These are phyloP conservation scores for Tuber magnatum DNA, from an alignment of 495 filamentous ascomycete species.

Conservation along the genomic window DNA sequence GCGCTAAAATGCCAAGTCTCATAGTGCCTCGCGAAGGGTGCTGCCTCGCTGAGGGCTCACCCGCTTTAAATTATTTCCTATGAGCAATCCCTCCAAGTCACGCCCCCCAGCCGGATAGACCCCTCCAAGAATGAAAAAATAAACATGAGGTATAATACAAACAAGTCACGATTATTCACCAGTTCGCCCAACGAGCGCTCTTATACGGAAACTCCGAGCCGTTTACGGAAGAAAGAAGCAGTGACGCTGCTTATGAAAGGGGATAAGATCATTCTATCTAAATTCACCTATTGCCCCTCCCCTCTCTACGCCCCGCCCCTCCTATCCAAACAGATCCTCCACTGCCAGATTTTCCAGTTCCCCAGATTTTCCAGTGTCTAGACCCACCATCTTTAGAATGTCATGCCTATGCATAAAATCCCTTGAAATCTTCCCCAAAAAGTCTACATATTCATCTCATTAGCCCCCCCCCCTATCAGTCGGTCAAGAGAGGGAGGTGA, in stretches of 20 bases:
- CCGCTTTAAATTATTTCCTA: not conserved
- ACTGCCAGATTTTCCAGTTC: too few relatives aligned
- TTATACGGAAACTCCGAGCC: not conserved
- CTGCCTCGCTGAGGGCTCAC: too few relatives aligned
- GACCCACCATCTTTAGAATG: constrained; percentile 52
- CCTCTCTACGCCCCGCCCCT: not conserved
- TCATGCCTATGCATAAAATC: constrained; percentile 65
- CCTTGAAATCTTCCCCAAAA: constrained; percentile 72
- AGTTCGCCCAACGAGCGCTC: not conserved
- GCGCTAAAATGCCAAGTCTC: too few relatives aligned
- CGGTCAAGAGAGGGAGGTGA: not conserved
- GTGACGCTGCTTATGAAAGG: not conserved
- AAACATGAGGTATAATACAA: not conserved
- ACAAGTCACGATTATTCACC: not conserved
- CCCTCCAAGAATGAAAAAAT: not conserved
- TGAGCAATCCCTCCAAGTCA: not conserved
- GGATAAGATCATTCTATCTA: not conserved
- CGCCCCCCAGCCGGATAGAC: not conserved
- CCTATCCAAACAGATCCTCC: not conserved
- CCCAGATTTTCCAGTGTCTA: not conserved
- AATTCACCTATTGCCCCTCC: not conserved
- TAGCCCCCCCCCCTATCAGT: not conserved
- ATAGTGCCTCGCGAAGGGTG: too few relatives aligned
- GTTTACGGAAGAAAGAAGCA: not conserved
- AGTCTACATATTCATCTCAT: constrained; percentile 48